phyloP scores from a whole-genome alignment of 2,329 filamentous ascomycete species.

The Xylariaceae sp. region DNA sequence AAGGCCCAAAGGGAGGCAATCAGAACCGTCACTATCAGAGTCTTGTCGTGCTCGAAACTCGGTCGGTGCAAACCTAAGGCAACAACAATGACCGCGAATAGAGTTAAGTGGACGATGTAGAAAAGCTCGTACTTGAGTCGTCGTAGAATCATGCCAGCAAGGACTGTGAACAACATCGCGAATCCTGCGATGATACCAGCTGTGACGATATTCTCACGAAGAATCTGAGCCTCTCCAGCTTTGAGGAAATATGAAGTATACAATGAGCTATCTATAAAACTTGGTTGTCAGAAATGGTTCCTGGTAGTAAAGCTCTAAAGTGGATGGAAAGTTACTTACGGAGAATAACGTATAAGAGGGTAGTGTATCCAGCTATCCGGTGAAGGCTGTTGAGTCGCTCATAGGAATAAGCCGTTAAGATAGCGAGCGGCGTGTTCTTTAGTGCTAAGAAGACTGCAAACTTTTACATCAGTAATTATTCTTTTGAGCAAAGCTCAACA shows the following conservation, averaged over 20 bases:
- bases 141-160: conserved; percentile 44
- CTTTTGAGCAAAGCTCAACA: not conserved
- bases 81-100: conserved; percentile 50
- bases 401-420: conserved; percentile 52
- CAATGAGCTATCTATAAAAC: conserved; percentile 39
- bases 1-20: conserved; percentile 50
- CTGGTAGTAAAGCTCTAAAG: no score
- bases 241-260: conserved; percentile 44
- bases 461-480: not conserved
- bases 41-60: conserved; percentile 43
- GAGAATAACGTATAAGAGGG: conserved; percentile 45
- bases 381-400: conserved; percentile 57
- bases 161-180: conserved; percentile 47
- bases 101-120: conserved; percentile 51
- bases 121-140: conserved; percentile 55
- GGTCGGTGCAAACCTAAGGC: conserved; percentile 54
- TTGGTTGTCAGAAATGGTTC: conserved; percentile 3
- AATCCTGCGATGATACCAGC: conserved; percentile 47
- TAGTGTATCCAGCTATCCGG: conserved; percentile 52
- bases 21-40: conserved; percentile 49
- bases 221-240: conserved; percentile 25
- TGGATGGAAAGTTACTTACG: conserved; percentile 36
- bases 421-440: conserved; percentile 56
- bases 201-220: conserved; percentile 42
- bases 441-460: conserved; percentile 55